These are phyloP conservation scores for Halenospora varia DNA, from an alignment of 495 filamentous ascomycete genomes.

Conservation along the genomic window DNA sequence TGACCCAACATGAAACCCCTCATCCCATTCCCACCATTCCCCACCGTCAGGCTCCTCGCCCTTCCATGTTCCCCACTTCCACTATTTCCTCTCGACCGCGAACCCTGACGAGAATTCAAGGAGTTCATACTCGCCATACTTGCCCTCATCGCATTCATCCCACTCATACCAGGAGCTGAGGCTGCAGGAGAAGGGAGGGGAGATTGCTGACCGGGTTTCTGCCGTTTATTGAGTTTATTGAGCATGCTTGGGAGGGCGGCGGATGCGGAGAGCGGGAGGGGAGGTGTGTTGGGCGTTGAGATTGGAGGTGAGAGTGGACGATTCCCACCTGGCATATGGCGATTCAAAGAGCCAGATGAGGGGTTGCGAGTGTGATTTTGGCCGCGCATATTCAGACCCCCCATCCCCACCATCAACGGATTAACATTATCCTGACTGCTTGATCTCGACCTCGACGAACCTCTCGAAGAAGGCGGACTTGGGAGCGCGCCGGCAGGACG, in stretches of 20 bases:
- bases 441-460: neutral
- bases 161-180: neutral
- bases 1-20: constrained; percentile 5
- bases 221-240: constrained; percentile 1
- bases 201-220: neutral
- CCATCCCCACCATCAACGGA: neutral
- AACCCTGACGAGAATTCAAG: no score
- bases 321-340: neutral
- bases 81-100: neutral
- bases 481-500: neutral
- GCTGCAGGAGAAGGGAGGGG: neutral
- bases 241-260: neutral
- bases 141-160: neutral
- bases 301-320: neutral
- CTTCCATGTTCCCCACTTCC: neutral
- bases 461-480: neutral
- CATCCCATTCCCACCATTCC: neutral
- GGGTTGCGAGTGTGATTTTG: neutral
- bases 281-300: neutral
- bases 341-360: neutral
- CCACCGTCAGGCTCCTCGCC: neutral
- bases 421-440: constrained; percentile 3
- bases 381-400: neutral
- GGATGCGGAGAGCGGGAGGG: neutral
- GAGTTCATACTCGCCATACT: neutral